Conservation (phyloP, 176 grass and related monocot species). For the Otatea glauca region DNA sequence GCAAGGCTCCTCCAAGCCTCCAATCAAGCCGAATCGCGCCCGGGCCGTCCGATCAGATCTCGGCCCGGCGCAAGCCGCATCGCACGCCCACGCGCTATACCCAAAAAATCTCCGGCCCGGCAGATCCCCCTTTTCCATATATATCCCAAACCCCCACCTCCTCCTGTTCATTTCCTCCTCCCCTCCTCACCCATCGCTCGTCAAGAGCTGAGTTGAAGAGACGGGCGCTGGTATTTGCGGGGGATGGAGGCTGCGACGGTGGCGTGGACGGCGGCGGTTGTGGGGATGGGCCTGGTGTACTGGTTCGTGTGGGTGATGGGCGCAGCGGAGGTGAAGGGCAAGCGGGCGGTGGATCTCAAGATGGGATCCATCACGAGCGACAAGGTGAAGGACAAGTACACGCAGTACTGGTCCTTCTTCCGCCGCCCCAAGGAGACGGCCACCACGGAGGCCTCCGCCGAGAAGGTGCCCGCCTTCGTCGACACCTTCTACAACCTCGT, state of each 20-base stretch:
- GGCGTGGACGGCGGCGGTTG: slow-evolving; percentile 77
- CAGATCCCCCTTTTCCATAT: slow-evolving; percentile 26
- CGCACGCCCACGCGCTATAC: neutral
- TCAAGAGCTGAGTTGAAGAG: neutral
- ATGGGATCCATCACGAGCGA: slow-evolving; percentile 88
- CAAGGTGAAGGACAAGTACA: slow-evolving; percentile 94
- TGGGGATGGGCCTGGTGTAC: slow-evolving; percentile 57
- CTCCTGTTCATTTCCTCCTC: slow-evolving; percentile 17
- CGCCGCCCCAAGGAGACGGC: slow-evolving; percentile 87
- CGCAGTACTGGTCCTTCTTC: slow-evolving; percentile 99
- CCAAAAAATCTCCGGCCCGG: neutral
- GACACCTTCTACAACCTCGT: slow-evolving; percentile 99
- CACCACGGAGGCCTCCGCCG: slow-evolving; percentile 52
- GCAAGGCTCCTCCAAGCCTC: too few relatives aligned
- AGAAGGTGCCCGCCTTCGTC: slow-evolving; percentile 89
- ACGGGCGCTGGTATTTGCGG: neutral
- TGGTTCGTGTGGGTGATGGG: slow-evolving; percentile 99
- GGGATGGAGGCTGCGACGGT: slow-evolving; percentile 75
- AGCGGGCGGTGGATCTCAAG: slow-evolving; percentile 94
- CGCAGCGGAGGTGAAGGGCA: slow-evolving; percentile 95
- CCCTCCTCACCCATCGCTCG: neutral
- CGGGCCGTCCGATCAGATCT: slow-evolving; percentile 33
- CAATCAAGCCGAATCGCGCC: neutral
- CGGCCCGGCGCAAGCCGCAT: neutral
- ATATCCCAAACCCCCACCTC: slow-evolving; percentile 28